These are phyloP conservation scores for Beauveria varroae DNA, from an alignment of 2,329 filamentous ascomycete species.

Conservation along the genomic window DNA sequence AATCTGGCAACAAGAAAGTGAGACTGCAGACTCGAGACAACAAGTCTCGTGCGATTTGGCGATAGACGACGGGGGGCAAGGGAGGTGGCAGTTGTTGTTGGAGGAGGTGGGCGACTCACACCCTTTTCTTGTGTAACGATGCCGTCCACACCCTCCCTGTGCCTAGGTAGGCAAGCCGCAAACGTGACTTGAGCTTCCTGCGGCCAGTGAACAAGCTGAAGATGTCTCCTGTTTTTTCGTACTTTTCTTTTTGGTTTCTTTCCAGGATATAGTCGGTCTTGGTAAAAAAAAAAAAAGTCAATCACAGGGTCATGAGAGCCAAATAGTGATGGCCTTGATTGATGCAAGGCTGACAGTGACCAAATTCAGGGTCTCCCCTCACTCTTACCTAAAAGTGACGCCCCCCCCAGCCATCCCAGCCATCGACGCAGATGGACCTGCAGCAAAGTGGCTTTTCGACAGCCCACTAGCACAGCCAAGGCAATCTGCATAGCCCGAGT, in stretches of 20 bases:
- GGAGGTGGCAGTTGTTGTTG: neutral
- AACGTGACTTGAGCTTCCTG: constrained; percentile 4
- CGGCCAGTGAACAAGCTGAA: constrained; percentile 4
- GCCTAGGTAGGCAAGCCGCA: neutral
- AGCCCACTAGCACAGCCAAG: neutral
- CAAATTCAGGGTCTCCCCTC: too few species aligned
- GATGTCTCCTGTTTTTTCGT: neutral
- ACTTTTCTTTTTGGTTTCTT: too few species aligned
- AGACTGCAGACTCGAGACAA: neutral
- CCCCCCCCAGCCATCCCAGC: too few species aligned
- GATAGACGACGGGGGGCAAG: neutral
- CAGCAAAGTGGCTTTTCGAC: neutral
- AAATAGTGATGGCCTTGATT: too few species aligned
- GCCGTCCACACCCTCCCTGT: too few species aligned
- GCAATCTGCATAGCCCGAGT: neutral
- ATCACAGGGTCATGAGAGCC: too few species aligned
- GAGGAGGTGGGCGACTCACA: neutral
- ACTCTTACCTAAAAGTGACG: too few species aligned
- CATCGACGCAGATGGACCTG: neutral
- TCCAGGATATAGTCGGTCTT: too few species aligned
- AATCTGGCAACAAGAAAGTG: too few species aligned
- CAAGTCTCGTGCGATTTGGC: neutral
- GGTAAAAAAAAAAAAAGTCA: too few species aligned
- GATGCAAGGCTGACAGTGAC: neutral
- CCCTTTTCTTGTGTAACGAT: neutral